Evolutionary conservation across 345 rosid genomes (phyloP).

Genomic region (Hibiscus tridactylites): DNA sequence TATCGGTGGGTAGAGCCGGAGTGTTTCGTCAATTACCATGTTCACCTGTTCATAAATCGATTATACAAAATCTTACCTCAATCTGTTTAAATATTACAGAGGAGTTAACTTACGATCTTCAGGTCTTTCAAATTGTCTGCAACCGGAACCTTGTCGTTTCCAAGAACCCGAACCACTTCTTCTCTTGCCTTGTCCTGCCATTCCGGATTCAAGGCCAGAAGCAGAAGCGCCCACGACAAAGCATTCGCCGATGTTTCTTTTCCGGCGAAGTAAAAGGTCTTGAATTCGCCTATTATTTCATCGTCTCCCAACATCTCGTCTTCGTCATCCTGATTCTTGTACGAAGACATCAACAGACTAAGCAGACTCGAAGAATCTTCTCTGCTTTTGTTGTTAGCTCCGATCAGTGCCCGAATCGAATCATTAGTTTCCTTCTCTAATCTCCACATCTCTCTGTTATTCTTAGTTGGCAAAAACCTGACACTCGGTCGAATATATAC

Average conservation of each 20-base stretch:
- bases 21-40: constrained; percentile 62
- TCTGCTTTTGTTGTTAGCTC: constrained; percentile 19
- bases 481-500: background rate
- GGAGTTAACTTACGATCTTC: constrained; percentile 44
- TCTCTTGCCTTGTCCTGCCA: constrained; percentile 80
- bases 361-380: constrained; percentile 50
- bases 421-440: constrained; percentile 54
- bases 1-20: constrained; percentile 70
- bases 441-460: constrained; percentile 65
- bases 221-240: constrained; percentile 59
- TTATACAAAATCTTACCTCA: background rate
- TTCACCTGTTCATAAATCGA: constrained; percentile 32
- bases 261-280: constrained; percentile 84
- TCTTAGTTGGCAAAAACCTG: constrained; percentile 75
- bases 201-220: constrained; percentile 63
- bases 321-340: constrained; percentile 37
- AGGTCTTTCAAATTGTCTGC: constrained; percentile 43
- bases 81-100: background rate
- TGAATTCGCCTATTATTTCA: constrained; percentile 78
- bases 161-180: constrained; percentile 47
- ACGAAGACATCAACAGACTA: constrained; percentile 41
- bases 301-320: constrained; percentile 54
- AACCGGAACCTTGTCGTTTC: constrained; percentile 22
- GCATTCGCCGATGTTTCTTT: constrained; percentile 71
- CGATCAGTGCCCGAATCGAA: constrained; percentile 42